Percentiles rank a stretch among this genome's conserved stretches.
These are phyloP conservation scores for Irpex sp. DNA, from an alignment of 1,284 basidiomycete species.

Conservation along the genomic window DNA sequence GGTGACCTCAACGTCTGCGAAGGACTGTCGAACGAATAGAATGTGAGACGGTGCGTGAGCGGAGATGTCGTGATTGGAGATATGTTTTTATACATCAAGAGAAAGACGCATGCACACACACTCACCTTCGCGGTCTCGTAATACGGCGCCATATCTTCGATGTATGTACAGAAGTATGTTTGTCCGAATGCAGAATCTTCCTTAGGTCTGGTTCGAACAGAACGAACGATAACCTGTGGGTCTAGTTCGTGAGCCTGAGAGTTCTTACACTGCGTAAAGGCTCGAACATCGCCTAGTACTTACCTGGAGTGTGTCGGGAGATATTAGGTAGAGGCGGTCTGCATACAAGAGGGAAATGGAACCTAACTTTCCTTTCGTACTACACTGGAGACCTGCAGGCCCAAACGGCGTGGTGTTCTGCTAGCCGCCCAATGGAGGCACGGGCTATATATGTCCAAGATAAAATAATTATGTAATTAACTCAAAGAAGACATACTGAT, in stretches of 20 bases:
- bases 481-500: too few relatives aligned
- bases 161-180: background rate
- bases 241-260: background rate
- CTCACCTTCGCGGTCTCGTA: slow-evolving; percentile 80
- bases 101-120: background rate
- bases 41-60: background rate
- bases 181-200: background rate
- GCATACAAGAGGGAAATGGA: background rate
- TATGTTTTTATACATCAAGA: background rate
- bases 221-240: background rate
- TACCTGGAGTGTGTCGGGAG: background rate
- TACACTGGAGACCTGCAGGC: background rate
- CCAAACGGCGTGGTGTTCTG: background rate
- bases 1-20: slow-evolving; percentile 79
- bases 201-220: background rate
- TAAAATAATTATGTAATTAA: too few relatives aligned
- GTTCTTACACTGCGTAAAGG: background rate
- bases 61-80: background rate
- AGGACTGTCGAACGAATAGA: slow-evolving; percentile 54
- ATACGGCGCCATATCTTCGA: slow-evolving; percentile 53
- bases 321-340: background rate
- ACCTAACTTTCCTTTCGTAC: background rate
- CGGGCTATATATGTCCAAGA: too few relatives aligned
- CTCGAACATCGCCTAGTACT: background rate
- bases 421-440: background rate